phyloP scores from a whole-genome alignment of 768 basidiomycete genomes.

The Termitomyces sp. region DNA sequence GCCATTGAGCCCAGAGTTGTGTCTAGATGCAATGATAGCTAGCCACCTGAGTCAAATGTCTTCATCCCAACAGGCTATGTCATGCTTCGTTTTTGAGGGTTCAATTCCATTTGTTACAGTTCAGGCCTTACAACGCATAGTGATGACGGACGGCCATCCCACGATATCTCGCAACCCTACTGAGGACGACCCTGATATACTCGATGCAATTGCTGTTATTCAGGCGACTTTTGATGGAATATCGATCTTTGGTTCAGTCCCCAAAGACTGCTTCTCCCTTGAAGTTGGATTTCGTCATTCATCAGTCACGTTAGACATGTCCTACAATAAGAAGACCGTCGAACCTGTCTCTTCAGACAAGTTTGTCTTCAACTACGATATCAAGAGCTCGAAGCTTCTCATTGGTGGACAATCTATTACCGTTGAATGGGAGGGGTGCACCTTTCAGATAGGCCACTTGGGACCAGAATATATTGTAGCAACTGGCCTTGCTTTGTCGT shows the following conservation, averaged over 20 bases:
- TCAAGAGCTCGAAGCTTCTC: constrained; percentile 13
- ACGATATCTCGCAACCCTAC: constrained; percentile 21
- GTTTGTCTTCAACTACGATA: constrained; percentile 24
- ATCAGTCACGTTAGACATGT: constrained; percentile 24
- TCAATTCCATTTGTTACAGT: constrained; percentile 36
- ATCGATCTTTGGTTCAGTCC: constrained; percentile 20
- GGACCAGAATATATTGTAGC: constrained; percentile 40
- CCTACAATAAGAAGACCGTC: constrained; percentile 30
- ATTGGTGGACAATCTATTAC: constrained; percentile 9
- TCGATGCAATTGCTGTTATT: constrained; percentile 30
- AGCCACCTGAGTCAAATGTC: constrained; percentile 32
- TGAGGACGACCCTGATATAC: constrained; percentile 21
- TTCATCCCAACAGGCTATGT: constrained; percentile 14
- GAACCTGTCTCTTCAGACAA: constrained; percentile 20
- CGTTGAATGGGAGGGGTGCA: constrained; percentile 19
- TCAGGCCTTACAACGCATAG: constrained; percentile 47
- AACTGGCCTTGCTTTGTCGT: constrained; percentile 27
- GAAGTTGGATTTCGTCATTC: constrained; percentile 21
- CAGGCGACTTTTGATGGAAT: constrained; percentile 21
- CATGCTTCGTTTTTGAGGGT: constrained; percentile 38
- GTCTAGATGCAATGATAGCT: constrained; percentile 41
- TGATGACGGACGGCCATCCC: constrained; percentile 31
- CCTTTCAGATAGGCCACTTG: constrained; percentile 33
- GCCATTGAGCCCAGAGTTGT: constrained; percentile 34
- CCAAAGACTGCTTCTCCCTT: constrained; percentile 15